These are phyloP conservation scores for Gossypium gossypioides DNA, from an alignment of 441 rosid genomes.

Conservation along the genomic window DNA sequence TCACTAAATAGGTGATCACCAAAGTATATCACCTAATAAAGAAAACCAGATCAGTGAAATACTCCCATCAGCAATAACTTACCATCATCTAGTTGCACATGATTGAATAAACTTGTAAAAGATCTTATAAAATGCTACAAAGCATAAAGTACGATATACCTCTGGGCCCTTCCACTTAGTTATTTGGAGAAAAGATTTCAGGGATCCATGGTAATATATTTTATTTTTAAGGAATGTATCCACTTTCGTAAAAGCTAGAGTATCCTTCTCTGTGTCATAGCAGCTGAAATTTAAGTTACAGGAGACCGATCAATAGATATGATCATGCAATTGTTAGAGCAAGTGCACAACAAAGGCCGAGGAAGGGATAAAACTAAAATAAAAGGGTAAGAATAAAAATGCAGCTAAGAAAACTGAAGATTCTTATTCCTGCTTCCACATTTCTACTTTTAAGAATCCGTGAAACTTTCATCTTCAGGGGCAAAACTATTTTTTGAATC, in stretches of 20 bases:
- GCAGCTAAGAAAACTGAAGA: background rate
- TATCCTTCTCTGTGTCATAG: slow-evolving; percentile 87
- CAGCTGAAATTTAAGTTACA: slow-evolving; percentile 39
- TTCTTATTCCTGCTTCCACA: background rate
- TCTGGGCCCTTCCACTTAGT: slow-evolving; percentile 95
- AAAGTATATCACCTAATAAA: slow-evolving; percentile 77
- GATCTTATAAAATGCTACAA: background rate
- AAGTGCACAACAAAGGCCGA: background rate
- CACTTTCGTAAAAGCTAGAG: slow-evolving; percentile 73
- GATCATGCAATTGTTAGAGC: background rate
- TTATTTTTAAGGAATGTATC: slow-evolving; percentile 66
- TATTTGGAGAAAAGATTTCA: slow-evolving; percentile 77
- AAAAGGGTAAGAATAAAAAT: background rate
- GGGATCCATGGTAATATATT: slow-evolving; percentile 84
- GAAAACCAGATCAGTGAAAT: slow-evolving; percentile 5
- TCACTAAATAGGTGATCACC: slow-evolving; percentile 98
- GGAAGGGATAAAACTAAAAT: background rate
- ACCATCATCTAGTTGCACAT: background rate
- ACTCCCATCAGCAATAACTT: background rate
- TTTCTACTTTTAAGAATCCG: background rate
- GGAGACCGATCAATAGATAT: slow-evolving; percentile 6
- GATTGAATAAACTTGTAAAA: background rate
- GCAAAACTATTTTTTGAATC: background rate
- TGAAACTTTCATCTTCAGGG: background rate
- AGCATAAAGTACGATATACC: slow-evolving; percentile 34